These are phyloP conservation scores for Coniella lustricola DNA, from an alignment of 2,329 filamentous ascomycete species.

Conservation along the genomic window DNA sequence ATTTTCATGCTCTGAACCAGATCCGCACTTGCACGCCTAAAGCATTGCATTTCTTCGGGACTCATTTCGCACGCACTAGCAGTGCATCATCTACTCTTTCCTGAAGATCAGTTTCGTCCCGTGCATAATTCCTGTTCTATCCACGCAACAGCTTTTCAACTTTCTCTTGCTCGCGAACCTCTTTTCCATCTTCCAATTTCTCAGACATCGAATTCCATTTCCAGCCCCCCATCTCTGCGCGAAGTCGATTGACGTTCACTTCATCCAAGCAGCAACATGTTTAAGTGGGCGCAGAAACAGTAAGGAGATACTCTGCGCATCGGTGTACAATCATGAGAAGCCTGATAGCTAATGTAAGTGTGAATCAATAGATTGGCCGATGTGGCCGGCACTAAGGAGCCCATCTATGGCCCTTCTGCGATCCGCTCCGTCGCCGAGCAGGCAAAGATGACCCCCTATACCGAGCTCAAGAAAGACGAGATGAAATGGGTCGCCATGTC, in stretches of 20 bases:
- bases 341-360: conserved; percentile 19
- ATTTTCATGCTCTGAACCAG: conserved; percentile 6
- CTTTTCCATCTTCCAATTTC: not conserved
- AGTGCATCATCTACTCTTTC: not conserved
- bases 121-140: no score
- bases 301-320: not conserved
- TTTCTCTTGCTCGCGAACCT: no score
- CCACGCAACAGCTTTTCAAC: no score
- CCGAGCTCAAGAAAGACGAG: conserved; percentile 69
- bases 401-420: conserved; percentile 84
- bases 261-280: conserved; percentile 10
- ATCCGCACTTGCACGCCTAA: not conserved
- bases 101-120: no score
- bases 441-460: conserved; percentile 69
- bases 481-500: conserved; percentile 77
- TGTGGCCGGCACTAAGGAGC: conserved; percentile 92
- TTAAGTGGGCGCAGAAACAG: conserved; percentile 18
- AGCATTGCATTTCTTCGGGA: not conserved
- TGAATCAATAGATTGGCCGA: conserved; percentile 50
- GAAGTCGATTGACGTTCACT: not conserved
- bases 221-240: not conserved
- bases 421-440: conserved; percentile 82
- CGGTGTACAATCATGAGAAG: not conserved
- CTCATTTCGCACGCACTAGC: not conserved
- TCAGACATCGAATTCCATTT: not conserved